Conservation (phyloP, 495 filamentous ascomycete genomes). For the Penicillium egyptiacum region DNA sequence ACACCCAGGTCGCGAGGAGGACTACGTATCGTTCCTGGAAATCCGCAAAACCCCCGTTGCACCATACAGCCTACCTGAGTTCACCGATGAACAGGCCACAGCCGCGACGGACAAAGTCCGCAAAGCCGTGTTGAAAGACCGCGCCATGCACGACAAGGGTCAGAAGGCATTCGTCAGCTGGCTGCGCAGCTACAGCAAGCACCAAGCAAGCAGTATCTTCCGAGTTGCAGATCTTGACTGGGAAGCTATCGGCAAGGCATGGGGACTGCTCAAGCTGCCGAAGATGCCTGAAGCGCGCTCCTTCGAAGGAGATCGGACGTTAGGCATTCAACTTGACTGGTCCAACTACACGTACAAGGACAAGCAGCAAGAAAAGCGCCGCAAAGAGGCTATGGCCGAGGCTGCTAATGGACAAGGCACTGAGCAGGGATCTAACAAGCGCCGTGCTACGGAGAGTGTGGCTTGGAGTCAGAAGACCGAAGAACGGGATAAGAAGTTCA, state of each 20-base stretch:
- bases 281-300: conserved; percentile 89
- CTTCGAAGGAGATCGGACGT: conserved; percentile 61
- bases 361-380: conserved; percentile 69
- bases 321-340: conserved; percentile 64
- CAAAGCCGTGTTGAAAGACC: conserved; percentile 62
- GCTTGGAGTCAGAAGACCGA: conserved; percentile 88
- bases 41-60: conserved; percentile 85
- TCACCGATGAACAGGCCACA: conserved; percentile 58
- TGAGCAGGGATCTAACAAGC: conserved; percentile 34
- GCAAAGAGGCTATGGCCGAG: conserved; percentile 56
- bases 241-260: conserved; percentile 74
- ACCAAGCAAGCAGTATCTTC: conserved; percentile 89
- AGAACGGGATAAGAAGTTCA: conserved; percentile 61
- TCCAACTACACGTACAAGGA: conserved; percentile 71
- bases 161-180: conserved; percentile 91
- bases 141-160: conserved; percentile 83
- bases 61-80: conserved; percentile 50
- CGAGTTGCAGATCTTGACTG: conserved; percentile 79
- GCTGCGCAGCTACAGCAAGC: conserved; percentile 87
- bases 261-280: conserved; percentile 81
- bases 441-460: conserved; percentile 51
- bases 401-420: conserved; percentile 28
- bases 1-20: conserved; percentile 78
- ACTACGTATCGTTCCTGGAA: conserved; percentile 84
- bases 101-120: conserved; percentile 57